Conservation (phyloP, 192 early-diverging fungal species). For the Podila epicladia region DNA sequence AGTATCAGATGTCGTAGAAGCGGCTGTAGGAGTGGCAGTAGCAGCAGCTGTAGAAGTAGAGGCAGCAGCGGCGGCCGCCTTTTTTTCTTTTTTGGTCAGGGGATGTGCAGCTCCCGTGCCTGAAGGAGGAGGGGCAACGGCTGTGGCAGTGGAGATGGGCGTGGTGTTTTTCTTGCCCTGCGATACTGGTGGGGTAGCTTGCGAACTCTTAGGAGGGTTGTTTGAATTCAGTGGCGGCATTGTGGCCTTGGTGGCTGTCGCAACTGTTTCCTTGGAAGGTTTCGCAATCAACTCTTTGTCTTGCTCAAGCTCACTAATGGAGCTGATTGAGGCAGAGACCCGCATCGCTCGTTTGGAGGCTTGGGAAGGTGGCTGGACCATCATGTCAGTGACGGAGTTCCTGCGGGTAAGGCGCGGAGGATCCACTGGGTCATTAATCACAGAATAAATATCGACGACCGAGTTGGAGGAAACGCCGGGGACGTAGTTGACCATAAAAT, state of each 20-base stretch:
- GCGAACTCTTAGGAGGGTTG: neutral
- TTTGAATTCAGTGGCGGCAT: neutral
- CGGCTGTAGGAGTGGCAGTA: neutral
- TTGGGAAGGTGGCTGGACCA: constrained; percentile 20
- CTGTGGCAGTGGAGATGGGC: constrained; percentile 2
- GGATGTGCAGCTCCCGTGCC: neutral
- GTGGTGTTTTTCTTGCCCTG: neutral
- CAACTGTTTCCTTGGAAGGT: neutral
- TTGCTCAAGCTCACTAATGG: constrained; percentile 12
- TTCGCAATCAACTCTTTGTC: neutral
- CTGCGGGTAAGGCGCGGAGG: constrained; percentile 21
- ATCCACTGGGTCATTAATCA: constrained; percentile 24
- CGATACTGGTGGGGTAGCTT: neutral
- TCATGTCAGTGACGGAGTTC: constrained; percentile 45
- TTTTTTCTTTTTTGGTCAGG: constrained; percentile 8
- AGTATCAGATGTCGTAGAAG: neutral
- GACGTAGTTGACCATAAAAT: constrained; percentile 19
- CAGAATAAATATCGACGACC: constrained; percentile 4
- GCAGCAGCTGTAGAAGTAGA: neutral
- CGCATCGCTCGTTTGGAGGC: constrained; percentile 5
- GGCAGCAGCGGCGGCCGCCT: neutral
- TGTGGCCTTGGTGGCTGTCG: neutral
- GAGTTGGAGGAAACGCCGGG: constrained; percentile 12
- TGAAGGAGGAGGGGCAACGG: neutral
- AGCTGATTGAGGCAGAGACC: constrained; percentile 1